These are phyloP conservation scores for Ceratocystis eucalypticola DNA, from an alignment of 2,329 filamentous ascomycete genomes.

Conservation along the genomic window DNA sequence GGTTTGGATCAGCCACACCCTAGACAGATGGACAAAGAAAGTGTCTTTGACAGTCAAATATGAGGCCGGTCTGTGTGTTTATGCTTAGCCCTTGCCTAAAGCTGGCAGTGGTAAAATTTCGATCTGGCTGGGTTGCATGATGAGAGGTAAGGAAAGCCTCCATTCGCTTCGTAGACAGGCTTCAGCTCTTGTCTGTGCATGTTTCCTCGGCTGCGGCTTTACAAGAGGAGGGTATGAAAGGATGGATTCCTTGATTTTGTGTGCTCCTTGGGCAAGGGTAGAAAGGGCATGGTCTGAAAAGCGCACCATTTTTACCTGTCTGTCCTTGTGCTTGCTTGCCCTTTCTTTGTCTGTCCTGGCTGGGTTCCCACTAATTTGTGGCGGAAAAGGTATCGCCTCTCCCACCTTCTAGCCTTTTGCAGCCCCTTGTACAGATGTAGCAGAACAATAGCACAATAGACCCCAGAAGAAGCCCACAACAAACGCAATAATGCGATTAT, in stretches of 20 bases:
- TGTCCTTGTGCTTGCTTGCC: neutral
- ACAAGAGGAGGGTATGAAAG: neutral
- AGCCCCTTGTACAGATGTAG: neutral
- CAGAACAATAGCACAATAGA: neutral
- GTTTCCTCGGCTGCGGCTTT: neutral
- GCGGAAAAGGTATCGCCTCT: neutral
- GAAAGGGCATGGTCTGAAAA: neutral
- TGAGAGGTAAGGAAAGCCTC: neutral
- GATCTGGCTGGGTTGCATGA: neutral
- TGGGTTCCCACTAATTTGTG: neutral
- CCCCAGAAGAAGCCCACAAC: neutral
- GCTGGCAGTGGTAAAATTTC: neutral
- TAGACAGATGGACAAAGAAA: neutral
- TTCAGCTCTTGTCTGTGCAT: neutral
- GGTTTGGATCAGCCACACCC: neutral
- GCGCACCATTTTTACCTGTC: too few species aligned
- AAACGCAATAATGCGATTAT: neutral
- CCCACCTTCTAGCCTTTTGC: neutral
- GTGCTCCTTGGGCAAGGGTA: neutral
- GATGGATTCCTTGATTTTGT: constrained; percentile 1
- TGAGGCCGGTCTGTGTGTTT: neutral
- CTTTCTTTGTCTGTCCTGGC: neutral
- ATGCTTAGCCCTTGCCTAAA: neutral
- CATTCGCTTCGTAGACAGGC: neutral
- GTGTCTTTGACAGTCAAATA: neutral